A percentile compares a stretch with the other conserved stretches of the same genome.
Conservation (phyloP, 1,139 yeast genomes). For the Yarrowia galli region DNA sequence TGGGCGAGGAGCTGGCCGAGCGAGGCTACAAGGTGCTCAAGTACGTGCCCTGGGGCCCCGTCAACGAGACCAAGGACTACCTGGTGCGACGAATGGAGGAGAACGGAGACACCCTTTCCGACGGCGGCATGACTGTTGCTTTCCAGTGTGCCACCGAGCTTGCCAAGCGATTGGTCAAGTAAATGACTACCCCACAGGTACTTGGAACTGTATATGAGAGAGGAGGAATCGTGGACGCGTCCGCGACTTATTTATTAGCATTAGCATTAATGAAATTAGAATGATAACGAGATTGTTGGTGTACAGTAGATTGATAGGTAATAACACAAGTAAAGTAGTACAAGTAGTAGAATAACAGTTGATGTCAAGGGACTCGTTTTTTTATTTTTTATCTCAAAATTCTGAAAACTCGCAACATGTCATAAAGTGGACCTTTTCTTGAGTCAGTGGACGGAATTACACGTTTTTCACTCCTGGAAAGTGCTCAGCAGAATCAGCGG, state of each 20-base stretch:
- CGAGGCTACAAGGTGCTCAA: constrained; percentile 79
- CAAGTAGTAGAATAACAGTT: no score
- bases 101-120: constrained; percentile 96
- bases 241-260: constrained; percentile 26
- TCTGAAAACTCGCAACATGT: no score
- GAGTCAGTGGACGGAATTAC: no score
- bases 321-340: no score
- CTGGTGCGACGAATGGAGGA: constrained; percentile 91
- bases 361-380: no score
- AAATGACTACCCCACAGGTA: neutral
- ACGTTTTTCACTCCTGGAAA: no score
- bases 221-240: constrained; percentile 2
- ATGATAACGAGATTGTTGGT: no score
- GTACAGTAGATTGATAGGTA: no score
- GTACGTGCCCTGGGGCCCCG: constrained; percentile 99
- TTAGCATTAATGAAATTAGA: constrained; percentile 34
- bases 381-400: no score
- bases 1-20: constrained; percentile 75
- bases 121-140: constrained; percentile 81
- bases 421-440: no score
- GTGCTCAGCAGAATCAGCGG: no score
- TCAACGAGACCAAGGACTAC: constrained; percentile 90
- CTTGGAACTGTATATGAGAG: neutral
- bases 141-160: constrained; percentile 37
- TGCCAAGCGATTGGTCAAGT: constrained; percentile 31